Base-by-base conservation (phyloP, 2,329 filamentous ascomycete species). In the Nemania sp. region DNA sequence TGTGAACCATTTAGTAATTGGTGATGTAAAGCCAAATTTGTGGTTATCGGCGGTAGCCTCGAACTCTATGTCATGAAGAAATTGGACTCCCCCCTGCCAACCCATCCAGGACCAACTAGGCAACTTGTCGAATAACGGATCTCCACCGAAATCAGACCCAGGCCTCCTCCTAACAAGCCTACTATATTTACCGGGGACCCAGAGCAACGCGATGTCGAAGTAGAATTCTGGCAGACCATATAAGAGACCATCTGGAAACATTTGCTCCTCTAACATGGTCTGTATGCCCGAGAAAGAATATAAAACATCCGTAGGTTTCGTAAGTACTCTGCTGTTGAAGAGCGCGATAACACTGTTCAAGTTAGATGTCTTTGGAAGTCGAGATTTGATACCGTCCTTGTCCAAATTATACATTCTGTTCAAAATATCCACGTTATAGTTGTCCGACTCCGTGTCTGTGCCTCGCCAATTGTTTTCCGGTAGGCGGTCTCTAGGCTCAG, bases 81-180 rank as follows among this genome's bases (percentile, higher is more conserved):
- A 38, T 11, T 35, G 27, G 13, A 51, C 57, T 6, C 1, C 2
- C 18, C 43, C 57, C 38, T 60, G 27, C 57, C 57, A 60, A 29
- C 57, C 57, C 20, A 60, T 60, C 57, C 57, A 60, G 8, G 57
- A 60, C 57, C 57, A 60, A 26, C 27, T 60, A 3, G 57, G 57
- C 20, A 60, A 27, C 20, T 60, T 51, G 29, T 60, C 29, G 29
- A 32, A 43, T 20, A 60, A 38, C 15, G 18, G 20, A n/a, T 35
- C 27, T 26, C 49, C 49, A n/a, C 22, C 4, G 3, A 45, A 26
- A 4, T 58, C 22, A 8, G 15, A 5, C 5, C 38, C 20, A 47
- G 11, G 55, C 26, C 45, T 43, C 45, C 57, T 60, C 29, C 45
- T 60, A 5, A 2, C 13, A 1, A 22, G n/a, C n/a, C n/a, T 22